Percentiles rank a stretch among this genome's conserved stretches.
Evolutionary conservation across 768 basidiomycete species (phyloP).

Genomic region (Tephrocybe rancida): DNA sequence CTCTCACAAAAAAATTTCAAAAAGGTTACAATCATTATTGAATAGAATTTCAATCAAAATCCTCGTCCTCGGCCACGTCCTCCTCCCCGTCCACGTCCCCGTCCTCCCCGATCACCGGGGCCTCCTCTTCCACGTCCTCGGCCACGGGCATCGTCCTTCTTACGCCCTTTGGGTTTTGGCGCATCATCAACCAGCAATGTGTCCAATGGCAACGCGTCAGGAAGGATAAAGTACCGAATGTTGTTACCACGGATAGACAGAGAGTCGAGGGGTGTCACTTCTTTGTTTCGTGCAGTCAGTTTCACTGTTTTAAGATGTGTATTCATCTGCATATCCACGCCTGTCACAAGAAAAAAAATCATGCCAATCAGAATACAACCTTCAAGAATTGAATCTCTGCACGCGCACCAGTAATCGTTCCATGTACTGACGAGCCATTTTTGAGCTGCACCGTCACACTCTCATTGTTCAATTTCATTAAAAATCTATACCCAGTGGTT

Average conservation of each 20-base stretch:
- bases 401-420: constrained; percentile 90
- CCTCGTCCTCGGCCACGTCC: constrained; percentile 36
- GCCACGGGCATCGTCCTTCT: constrained; percentile 83
- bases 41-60: constrained; percentile 17
- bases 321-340: constrained; percentile 99
- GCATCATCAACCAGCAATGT: constrained; percentile 97
- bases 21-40: background rate
- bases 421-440: constrained; percentile 93
- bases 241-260: constrained; percentile 97
- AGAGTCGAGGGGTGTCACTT: constrained; percentile 83
- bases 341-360: constrained; percentile 38
- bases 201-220: constrained; percentile 94
- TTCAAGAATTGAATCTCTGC: background rate
- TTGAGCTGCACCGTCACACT: constrained; percentile 98
- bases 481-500: constrained; percentile 61
- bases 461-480: constrained; percentile 99
- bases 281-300: constrained; percentile 90
- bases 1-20: background rate
- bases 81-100: constrained; percentile 55
- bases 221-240: constrained; percentile 96
- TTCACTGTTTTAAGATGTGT: constrained; percentile 98
- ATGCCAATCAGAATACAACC: constrained; percentile 1
- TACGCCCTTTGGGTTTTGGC: constrained; percentile 91
- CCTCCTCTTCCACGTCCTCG: constrained; percentile 56
- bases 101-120: constrained; percentile 53